Evolutionary conservation across 2,329 filamentous ascomycete species (phyloP).

Genomic region (Lachnellula occidentalis): DNA sequence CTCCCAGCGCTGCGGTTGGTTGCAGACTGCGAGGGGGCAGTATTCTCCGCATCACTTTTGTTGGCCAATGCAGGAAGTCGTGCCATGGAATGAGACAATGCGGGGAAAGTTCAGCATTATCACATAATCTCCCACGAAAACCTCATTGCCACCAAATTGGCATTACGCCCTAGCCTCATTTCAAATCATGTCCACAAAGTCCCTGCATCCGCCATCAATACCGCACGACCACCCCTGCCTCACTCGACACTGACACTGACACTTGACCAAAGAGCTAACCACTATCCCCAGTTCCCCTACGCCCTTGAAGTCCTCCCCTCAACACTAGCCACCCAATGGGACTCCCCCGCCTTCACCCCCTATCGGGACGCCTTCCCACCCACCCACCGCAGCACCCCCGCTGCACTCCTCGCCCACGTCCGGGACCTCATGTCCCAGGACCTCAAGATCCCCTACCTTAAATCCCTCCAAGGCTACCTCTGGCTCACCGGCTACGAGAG

Average conservation of each 20-base stretch:
- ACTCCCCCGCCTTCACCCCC: constrained; percentile 54
- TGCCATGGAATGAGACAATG: constrained; percentile 7
- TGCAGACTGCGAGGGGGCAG: constrained; percentile 3
- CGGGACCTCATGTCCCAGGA: constrained; percentile 65
- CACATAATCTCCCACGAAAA: background rate
- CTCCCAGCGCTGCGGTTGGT: constrained; percentile 7
- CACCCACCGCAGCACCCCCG: constrained; percentile 53
- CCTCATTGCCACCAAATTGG: too few relatives aligned
- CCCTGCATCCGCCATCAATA: background rate
- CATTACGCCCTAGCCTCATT: too few relatives aligned
- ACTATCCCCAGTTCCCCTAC: constrained; percentile 63
- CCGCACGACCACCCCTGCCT: background rate
- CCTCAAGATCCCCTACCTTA: constrained; percentile 71
- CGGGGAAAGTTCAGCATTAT: constrained; percentile 6
- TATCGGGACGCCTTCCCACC: constrained; percentile 69
- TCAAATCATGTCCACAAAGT: background rate
- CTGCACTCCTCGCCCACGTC: constrained; percentile 60
- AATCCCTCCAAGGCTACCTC: constrained; percentile 73
- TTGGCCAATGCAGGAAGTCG: constrained; percentile 9
- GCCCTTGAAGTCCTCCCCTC: constrained; percentile 60
- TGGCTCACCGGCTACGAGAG: constrained; percentile 70
- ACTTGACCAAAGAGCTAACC: constrained; percentile 10
- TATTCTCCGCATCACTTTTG: constrained; percentile 7
- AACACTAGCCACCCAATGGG: constrained; percentile 62
- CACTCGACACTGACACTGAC: too few relatives aligned